Evolutionary conservation across 1,284 basidiomycete genomes (phyloP).

Genomic region (Tylopilus sp.): DNA sequence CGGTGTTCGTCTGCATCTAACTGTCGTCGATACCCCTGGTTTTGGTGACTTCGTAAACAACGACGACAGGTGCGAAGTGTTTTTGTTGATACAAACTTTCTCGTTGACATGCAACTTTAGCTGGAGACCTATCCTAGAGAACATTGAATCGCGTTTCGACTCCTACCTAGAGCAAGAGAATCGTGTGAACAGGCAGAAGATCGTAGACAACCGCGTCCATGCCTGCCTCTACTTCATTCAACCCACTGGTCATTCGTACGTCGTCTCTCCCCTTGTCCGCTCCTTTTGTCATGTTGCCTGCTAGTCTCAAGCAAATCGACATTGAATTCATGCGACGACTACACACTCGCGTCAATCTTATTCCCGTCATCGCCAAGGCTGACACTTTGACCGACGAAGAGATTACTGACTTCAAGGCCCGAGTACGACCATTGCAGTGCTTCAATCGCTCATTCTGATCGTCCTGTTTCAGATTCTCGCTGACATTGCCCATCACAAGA

Average conservation of each 20-base stretch:
- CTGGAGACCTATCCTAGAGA: slow-evolving; percentile 97
- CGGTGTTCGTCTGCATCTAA: slow-evolving; percentile 88
- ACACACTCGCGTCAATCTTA: slow-evolving; percentile 95
- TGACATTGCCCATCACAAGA: slow-evolving; percentile 90
- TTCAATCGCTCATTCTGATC: not conserved
- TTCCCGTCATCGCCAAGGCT: slow-evolving; percentile 94
- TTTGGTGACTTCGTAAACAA: slow-evolving; percentile 99
- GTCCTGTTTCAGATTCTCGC: slow-evolving; percentile 65
- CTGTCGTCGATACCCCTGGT: slow-evolving; percentile 96
- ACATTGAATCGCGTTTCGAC: slow-evolving; percentile 95
- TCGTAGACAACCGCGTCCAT: slow-evolving; percentile 86
- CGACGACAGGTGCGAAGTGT: slow-evolving; percentile 73
- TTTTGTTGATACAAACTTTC: not conserved
- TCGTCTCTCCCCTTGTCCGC: slow-evolving; percentile 15
- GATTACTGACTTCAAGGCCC: slow-evolving; percentile 84
- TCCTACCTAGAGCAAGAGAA: slow-evolving; percentile 97
- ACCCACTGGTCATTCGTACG: slow-evolving; percentile 94
- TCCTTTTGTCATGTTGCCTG: slow-evolving; percentile 6
- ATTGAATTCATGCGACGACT: slow-evolving; percentile 97
- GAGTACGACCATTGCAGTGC: slow-evolving; percentile 48
- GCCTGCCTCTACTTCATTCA: slow-evolving; percentile 98
- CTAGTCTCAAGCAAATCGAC: slow-evolving; percentile 91
- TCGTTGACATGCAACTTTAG: slow-evolving; percentile 39
- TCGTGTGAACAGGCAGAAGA: slow-evolving; percentile 87
- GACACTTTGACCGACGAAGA: slow-evolving; percentile 97